Evolutionary conservation across 129 eudicot species (phyloP).

Genomic region (Ambrosia trifida): DNA sequence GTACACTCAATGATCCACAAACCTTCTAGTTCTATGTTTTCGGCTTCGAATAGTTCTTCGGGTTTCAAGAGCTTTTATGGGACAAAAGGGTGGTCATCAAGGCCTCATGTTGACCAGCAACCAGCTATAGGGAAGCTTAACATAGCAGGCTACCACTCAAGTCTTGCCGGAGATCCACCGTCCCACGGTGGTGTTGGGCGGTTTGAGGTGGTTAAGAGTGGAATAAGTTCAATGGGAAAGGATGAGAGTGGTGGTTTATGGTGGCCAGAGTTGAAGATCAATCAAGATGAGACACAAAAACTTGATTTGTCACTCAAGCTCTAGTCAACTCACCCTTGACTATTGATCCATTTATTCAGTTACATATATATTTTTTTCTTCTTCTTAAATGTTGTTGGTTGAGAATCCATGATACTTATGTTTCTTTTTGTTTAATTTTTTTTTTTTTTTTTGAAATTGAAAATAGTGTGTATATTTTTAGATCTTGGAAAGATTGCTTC

Average conservation of each 20-base stretch:
- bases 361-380: constrained; percentile 12
- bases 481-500: constrained; percentile 32
- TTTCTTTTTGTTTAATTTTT: neutral
- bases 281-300: constrained; percentile 44
- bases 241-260: constrained; percentile 37
- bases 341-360: neutral
- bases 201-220: constrained; percentile 37
- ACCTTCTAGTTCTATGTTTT: constrained; percentile 35
- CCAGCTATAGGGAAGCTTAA: constrained; percentile 50
- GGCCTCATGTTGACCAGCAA: constrained; percentile 49
- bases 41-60: constrained; percentile 20
- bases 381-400: constrained; percentile 27
- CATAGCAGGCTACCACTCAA: neutral
- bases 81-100: constrained; percentile 42
- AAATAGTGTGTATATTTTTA: constrained; percentile 33
- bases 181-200: constrained; percentile 32
- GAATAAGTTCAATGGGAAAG: constrained; percentile 17
- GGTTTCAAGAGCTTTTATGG: constrained; percentile 27
- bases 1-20: constrained; percentile 65
- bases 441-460: constrained; percentile 22
- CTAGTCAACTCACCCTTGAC: constrained; percentile 21
- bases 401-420: constrained; percentile 34
- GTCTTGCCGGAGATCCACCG: constrained; percentile 3
- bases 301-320: constrained; percentile 64
- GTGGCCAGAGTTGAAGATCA: constrained; percentile 40